Conservation (phyloP, 1,284 basidiomycete species). For the Moesziomyces sp. region DNA sequence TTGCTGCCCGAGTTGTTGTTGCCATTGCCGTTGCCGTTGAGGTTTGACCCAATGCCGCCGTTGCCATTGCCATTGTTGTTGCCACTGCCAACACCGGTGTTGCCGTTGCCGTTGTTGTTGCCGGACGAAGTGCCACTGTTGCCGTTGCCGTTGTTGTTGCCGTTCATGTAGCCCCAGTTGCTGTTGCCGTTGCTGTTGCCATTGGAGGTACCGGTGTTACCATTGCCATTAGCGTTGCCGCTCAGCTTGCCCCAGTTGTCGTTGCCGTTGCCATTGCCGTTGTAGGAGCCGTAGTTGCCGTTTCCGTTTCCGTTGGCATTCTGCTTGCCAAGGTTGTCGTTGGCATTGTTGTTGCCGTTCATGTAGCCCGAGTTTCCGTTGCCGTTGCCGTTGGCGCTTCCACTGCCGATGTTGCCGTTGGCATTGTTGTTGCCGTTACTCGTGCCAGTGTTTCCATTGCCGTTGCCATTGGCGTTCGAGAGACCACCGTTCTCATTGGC, state of each 20-base stretch:
- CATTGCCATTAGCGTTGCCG: slow-evolving; percentile 7
- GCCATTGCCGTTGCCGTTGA: slow-evolving; percentile 11
- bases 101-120: slow-evolving; percentile 5
- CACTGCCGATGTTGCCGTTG: not conserved
- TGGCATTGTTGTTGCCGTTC: slow-evolving; percentile 1
- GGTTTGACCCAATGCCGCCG: not conserved
- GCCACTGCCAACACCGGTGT: slow-evolving; percentile 3
- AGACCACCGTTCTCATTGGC: slow-evolving; percentile 4
- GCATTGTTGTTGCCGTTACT: slow-evolving; percentile 1
- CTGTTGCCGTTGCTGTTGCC: slow-evolving; percentile 6
- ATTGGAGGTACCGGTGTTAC: slow-evolving; percentile 7
- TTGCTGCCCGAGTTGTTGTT: slow-evolving; percentile 6
- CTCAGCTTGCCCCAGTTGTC: slow-evolving; percentile 2
- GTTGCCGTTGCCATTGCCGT: slow-evolving; percentile 3
- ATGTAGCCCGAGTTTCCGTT: slow-evolving; percentile 1
- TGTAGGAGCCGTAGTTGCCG: not conserved
- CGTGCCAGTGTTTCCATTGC: slow-evolving; percentile 1
- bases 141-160: slow-evolving; percentile 7
- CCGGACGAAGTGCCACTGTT: slow-evolving; percentile 8
- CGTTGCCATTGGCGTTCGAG: slow-evolving; percentile 3
- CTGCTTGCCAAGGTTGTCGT: not conserved
- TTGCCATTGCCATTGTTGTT: slow-evolving; percentile 6
- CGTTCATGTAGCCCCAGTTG: slow-evolving; percentile 6
- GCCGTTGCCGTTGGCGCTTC: not conserved
- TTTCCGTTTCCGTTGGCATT: slow-evolving; percentile 4